phyloP scores from a whole-genome alignment of 768 basidiomycete genomes.

The Trametopsis cervina region DNA sequence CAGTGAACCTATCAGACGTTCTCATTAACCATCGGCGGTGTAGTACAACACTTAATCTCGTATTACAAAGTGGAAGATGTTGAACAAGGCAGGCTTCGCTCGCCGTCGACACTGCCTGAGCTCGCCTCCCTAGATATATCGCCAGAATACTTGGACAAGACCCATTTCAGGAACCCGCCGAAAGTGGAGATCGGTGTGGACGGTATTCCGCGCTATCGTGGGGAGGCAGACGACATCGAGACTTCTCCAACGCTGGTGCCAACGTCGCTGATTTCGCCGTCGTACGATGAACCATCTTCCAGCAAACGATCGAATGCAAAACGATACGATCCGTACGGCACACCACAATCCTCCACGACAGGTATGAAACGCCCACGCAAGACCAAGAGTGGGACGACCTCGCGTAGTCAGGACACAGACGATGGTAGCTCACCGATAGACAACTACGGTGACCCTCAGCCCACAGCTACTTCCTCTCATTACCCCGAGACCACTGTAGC shows the following conservation, averaged over 20 bases:
- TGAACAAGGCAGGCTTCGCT: conserved; percentile 76
- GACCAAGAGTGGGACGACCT: conserved; percentile 14
- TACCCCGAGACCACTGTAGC: conserved; percentile 9
- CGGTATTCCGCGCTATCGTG: conserved; percentile 75
- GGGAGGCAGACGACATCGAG: conserved; percentile 66
- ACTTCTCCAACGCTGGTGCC: conserved; percentile 25
- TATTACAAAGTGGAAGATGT: conserved; percentile 95
- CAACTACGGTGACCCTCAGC: conserved; percentile 8
- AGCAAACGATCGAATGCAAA: conserved; percentile 21
- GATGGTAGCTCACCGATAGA: conserved; percentile 8
- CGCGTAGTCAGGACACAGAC: conserved; percentile 15
- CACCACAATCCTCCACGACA: not conserved
- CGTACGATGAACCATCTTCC: conserved; percentile 17
- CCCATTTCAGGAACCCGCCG: conserved; percentile 87
- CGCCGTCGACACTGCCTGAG: conserved; percentile 85
- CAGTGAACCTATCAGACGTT: conserved; percentile 63
- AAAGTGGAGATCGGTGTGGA: conserved; percentile 82
- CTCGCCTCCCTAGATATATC: conserved; percentile 81
- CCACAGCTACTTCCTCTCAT: not conserved
- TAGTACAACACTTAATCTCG: conserved; percentile 87
- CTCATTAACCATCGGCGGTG: conserved; percentile 78
- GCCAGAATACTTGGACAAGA: conserved; percentile 82
- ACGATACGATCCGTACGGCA: conserved; percentile 27
- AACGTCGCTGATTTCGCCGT: conserved; percentile 16
- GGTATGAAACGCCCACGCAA: conserved; percentile 19